Percentiles rank a stretch among this genome's conserved stretches.
phyloP scores from a whole-genome alignment of 306 rosid genomes.

The Adenanthera pavonina region DNA sequence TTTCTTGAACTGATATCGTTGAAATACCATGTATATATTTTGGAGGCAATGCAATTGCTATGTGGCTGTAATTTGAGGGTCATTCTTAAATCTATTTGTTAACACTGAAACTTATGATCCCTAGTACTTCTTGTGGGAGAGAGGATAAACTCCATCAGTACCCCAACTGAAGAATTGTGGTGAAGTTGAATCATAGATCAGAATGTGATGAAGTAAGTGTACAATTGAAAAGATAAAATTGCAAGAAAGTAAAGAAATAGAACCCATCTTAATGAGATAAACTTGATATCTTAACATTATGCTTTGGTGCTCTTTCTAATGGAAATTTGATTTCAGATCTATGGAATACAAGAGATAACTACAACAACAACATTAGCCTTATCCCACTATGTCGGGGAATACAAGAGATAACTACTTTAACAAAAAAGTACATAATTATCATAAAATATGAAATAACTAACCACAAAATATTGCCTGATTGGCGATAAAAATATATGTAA shows the following conservation, averaged over 20 bases:
- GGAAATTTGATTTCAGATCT: background rate
- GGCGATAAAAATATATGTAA: background rate
- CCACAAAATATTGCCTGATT: background rate
- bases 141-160: background rate
- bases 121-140: background rate
- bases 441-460: background rate
- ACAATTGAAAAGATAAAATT: background rate
- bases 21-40: background rate
- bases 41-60: background rate
- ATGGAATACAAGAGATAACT: background rate
- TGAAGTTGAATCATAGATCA: background rate
- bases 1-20: background rate
- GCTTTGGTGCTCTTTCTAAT: background rate
- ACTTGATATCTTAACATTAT: background rate
- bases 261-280: background rate
- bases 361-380: no score
- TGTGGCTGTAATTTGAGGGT: conserved; percentile 1
- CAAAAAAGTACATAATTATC: background rate
- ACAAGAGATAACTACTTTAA: background rate
- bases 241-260: background rate
- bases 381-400: no score
- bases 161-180: background rate
- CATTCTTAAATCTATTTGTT: background rate
- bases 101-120: background rate
- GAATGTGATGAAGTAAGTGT: background rate